Percentiles rank a stretch among this genome's conserved stretches.
These are phyloP conservation scores for Taphrina sp. DNA, from an alignment of 1,139 yeast species.

Conservation along the genomic window DNA sequence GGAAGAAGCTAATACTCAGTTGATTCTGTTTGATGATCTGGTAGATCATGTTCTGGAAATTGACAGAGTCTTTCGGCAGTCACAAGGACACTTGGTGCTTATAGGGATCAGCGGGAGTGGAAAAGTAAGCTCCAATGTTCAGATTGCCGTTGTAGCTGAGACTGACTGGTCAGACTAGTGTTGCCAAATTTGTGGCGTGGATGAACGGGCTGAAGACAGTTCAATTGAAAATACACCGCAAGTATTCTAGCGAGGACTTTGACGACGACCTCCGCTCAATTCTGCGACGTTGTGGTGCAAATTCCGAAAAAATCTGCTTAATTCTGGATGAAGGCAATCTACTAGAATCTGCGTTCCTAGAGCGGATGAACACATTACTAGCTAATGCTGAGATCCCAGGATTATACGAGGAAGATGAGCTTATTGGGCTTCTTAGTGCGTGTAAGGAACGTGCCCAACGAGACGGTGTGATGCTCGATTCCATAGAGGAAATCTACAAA, in stretches of 20 bases:
- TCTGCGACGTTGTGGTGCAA: conserved; percentile 52
- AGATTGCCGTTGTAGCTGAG: conserved; percentile 1
- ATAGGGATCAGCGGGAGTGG: conserved; percentile 89
- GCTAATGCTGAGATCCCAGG: conserved; percentile 96
- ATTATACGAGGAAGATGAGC: conserved; percentile 75
- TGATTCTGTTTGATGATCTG: conserved; percentile 68
- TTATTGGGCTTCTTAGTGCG: conserved; percentile 52
- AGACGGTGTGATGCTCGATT: conserved; percentile 63
- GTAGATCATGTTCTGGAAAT: conserved; percentile 74
- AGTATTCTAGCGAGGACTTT: conserved; percentile 62
- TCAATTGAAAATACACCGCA: conserved; percentile 59
- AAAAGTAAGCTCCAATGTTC: conserved; percentile 46
- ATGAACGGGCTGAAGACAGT: conserved; percentile 69
- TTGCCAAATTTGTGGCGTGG: conserved; percentile 86
- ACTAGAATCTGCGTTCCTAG: conserved; percentile 74
- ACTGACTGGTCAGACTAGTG: conserved; percentile 49
- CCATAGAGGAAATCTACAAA: conserved; percentile 66
- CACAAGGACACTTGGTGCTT: conserved; percentile 85
- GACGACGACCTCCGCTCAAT: conserved; percentile 61
- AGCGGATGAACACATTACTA: conserved; percentile 83
- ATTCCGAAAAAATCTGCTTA: conserved; percentile 67
- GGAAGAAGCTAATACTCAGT: conserved; percentile 63
- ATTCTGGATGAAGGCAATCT: conserved; percentile 79
- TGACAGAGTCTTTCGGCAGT: conserved; percentile 78
- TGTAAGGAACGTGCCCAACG: conserved; percentile 61